Base-by-base conservation (phyloP, 2,329 filamentous ascomycete genomes). In the Aspergillus phoenicis region DNA sequence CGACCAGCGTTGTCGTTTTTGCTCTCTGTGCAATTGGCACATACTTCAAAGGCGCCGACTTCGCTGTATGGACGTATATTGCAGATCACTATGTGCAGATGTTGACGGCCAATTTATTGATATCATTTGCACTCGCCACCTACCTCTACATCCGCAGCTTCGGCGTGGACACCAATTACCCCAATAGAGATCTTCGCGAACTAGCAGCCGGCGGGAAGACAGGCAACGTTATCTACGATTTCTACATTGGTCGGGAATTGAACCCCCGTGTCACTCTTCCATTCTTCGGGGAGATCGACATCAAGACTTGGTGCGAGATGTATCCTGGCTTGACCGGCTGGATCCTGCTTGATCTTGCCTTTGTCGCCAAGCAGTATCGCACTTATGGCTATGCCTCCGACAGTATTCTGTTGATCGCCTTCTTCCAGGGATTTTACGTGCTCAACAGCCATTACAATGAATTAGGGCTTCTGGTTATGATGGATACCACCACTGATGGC, bases 241-340 rank as follows among this genome's bases (percentile, higher is more conserved):
- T 91, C 87, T 97, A 91, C 79, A 97, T 97, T 65, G 93, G 93
- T 10, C 90, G 93, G 28, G 93, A 97, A 77, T 87, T 97, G 60
- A 97, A 97, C 77, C 93, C 93, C 2, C 91, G 92, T 52, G 77
- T 95, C 59, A 86, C 62, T 17, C 62, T 78, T 10, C 74, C 83
- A 0, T 76, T 96, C 63, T 48, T 67, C 58, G 56, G 67, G 24
- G 52, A 89, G 91, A 70, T 96, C 56, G 93, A 97, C 73, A 89
- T 97, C 78, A 97, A 97, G 78, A 83, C 88, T 63, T 97, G 88
- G 76, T 89, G 90, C 74, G 93, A 97, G 78, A 82, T 97, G 66
- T 89, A 93, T 11, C 93, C 93, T 0, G 93, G 93, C 52, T 85
- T 97, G 82, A 84, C 95, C 52, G 91, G 90, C 52, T 97, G 91